These are phyloP conservation scores for Amanita polypyramis DNA, from an alignment of 768 basidiomycete species.

Conservation along the genomic window DNA sequence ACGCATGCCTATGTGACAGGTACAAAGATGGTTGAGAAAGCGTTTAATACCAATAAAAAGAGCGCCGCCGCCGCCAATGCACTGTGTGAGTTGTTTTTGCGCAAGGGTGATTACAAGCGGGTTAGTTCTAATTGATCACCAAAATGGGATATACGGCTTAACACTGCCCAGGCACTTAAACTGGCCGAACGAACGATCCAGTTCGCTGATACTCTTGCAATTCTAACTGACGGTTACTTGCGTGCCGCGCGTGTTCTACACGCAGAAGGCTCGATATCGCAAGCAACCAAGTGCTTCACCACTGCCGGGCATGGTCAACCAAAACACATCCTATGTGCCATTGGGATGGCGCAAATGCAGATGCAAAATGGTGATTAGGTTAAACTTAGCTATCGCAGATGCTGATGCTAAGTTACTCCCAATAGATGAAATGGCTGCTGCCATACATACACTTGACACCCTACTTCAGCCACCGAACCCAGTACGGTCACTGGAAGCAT, in stretches of 20 bases:
- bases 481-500: slow-evolving; percentile 71
- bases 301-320: slow-evolving; percentile 57
- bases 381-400: neutral
- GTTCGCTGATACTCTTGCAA: slow-evolving; percentile 79
- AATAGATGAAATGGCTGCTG: slow-evolving; percentile 72
- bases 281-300: slow-evolving; percentile 65
- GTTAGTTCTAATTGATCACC: slow-evolving; percentile 25
- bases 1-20: slow-evolving; percentile 50
- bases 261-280: slow-evolving; percentile 48
- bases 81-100: slow-evolving; percentile 68
- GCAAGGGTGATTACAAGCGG: slow-evolving; percentile 53
- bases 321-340: slow-evolving; percentile 66
- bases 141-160: neutral
- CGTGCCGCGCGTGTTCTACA: slow-evolving; percentile 77
- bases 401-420: neutral
- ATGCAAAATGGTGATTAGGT: slow-evolving; percentile 56
- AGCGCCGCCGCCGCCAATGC: slow-evolving; percentile 80
- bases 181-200: slow-evolving; percentile 91
- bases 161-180: slow-evolving; percentile 60
- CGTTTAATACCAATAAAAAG: slow-evolving; percentile 72
- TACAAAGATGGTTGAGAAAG: slow-evolving; percentile 60
- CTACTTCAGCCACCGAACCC: slow-evolving; percentile 57
- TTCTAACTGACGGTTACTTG: slow-evolving; percentile 81
- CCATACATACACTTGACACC: slow-evolving; percentile 77
- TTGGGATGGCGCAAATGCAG: slow-evolving; percentile 84